Evolutionary conservation across 1,284 basidiomycete species (phyloP).

Genomic region (Mrakiaceae sp.): DNA sequence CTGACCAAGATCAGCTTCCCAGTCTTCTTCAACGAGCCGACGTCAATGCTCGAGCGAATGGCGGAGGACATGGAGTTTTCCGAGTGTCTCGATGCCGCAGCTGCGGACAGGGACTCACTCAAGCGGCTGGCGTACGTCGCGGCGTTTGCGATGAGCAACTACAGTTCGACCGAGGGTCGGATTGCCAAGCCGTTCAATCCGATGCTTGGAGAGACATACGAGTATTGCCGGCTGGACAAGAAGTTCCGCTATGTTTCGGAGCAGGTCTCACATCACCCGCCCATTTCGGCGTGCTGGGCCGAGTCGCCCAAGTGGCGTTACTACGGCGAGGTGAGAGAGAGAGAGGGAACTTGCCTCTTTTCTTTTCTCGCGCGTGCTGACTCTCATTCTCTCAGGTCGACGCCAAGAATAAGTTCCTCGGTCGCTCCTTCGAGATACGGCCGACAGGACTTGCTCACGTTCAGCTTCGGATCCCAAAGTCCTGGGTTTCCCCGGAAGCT

Average conservation of each 20-base stretch:
- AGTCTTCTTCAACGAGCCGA: conserved; percentile 60
- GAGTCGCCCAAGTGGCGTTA: conserved; percentile 84
- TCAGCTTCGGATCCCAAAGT: conserved; percentile 64
- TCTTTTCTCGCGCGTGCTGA: conserved; percentile 33
- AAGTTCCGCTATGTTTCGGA: conserved; percentile 88
- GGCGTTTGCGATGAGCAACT: conserved; percentile 97
- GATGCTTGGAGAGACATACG: conserved; percentile 71
- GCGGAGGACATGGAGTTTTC: conserved; percentile 94
- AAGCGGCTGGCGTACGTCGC: conserved; percentile 79
- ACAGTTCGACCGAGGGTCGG: conserved; percentile 86
- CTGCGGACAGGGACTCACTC: not conserved
- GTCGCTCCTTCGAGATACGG: conserved; percentile 90
- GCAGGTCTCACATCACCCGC: conserved; percentile 85
- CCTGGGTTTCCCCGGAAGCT: conserved; percentile 36
- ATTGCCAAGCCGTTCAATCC: conserved; percentile 95
- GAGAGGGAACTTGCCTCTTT: conserved; percentile 26
- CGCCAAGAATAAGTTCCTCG: conserved; percentile 89
- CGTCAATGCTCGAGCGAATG: conserved; percentile 72
- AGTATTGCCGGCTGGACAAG: conserved; percentile 79
- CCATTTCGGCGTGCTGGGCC: conserved; percentile 93
- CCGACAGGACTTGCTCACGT: conserved; percentile 90
- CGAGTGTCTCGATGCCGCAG: conserved; percentile 54
- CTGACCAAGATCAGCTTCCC: conserved; percentile 64
- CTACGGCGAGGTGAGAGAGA: conserved; percentile 53
- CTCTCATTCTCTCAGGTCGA: conserved; percentile 42